Conservation (phyloP, 177 flowering plant genomes). For the Vitis hybrid region DNA sequence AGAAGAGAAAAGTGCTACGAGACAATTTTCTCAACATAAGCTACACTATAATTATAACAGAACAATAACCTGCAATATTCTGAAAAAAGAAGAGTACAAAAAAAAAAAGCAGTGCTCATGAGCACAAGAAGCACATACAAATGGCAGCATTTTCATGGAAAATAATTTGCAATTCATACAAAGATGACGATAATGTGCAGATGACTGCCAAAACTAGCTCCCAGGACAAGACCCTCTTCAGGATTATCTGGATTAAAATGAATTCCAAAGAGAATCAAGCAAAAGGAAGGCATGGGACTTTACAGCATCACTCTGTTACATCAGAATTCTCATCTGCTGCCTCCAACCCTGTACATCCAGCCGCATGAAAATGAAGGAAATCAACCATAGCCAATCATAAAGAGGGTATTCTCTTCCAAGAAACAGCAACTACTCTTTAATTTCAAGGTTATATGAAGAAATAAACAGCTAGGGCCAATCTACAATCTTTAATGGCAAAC, state of each 20-base stretch:
- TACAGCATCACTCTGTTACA: slow-evolving; percentile 17
- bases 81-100: too few species aligned
- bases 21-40: too few species aligned
- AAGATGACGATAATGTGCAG: not conserved
- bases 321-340: slow-evolving; percentile 23
- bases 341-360: not conserved
- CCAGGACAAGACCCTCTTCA: not conserved
- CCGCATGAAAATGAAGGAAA: not conserved
- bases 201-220: slow-evolving; percentile 7
- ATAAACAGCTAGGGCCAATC: not conserved
- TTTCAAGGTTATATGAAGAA: not conserved
- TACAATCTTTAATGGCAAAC: not conserved
- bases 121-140: too few species aligned
- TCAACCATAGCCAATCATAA: not conserved
- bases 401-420: not conserved
- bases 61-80: too few species aligned
- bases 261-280: not conserved
- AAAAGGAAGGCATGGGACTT: not conserved
- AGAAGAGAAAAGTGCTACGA: too few species aligned
- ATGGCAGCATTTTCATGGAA: not conserved
- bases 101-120: too few species aligned
- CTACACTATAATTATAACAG: too few species aligned
- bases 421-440: not conserved
- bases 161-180: not conserved
- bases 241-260: not conserved